Conservation (phyloP, 345 rosid species). For the Reutealis trisperma region DNA sequence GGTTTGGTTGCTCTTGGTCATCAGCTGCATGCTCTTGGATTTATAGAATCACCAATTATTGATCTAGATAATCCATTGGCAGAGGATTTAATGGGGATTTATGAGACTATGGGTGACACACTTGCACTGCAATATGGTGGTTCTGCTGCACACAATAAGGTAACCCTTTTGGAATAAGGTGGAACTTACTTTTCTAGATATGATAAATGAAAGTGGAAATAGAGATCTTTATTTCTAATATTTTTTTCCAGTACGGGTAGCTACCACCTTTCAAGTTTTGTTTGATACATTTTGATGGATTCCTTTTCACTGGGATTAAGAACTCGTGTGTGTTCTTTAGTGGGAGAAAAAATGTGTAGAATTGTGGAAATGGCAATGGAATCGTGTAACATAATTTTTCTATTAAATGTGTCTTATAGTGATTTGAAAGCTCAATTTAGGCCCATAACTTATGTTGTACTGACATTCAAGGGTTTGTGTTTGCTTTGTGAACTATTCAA, state of each 20-base stretch:
- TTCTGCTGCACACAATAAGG: constrained; percentile 98
- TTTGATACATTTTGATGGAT: not conserved
- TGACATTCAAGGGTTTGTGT: not conserved
- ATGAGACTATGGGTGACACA: constrained; percentile 95
- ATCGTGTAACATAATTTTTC: not conserved
- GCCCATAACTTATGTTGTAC: not conserved
- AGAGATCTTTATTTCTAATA: not conserved
- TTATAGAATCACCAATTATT: constrained; percentile 47
- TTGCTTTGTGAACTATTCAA: not conserved
- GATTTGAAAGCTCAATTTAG: not conserved
- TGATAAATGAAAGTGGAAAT: not conserved
- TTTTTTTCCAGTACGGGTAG: not conserved
- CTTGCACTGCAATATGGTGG: constrained; percentile 98
- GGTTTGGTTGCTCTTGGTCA: constrained; percentile 84
- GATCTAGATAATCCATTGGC: constrained; percentile 76
- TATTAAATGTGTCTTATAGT: not conserved
- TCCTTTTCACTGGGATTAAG: not conserved
- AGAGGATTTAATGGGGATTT: constrained; percentile 68
- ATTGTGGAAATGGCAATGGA: not conserved
- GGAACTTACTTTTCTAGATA: not conserved
- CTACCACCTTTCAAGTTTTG: not conserved
- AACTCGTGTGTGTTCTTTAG: not conserved
- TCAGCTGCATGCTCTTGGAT: constrained; percentile 70
- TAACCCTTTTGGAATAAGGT: constrained; percentile 18
- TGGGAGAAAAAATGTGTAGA: not conserved